Evolutionary conservation across 2,329 filamentous ascomycete species (phyloP).

Genomic region (Dactylonectria estremocensis): DNA sequence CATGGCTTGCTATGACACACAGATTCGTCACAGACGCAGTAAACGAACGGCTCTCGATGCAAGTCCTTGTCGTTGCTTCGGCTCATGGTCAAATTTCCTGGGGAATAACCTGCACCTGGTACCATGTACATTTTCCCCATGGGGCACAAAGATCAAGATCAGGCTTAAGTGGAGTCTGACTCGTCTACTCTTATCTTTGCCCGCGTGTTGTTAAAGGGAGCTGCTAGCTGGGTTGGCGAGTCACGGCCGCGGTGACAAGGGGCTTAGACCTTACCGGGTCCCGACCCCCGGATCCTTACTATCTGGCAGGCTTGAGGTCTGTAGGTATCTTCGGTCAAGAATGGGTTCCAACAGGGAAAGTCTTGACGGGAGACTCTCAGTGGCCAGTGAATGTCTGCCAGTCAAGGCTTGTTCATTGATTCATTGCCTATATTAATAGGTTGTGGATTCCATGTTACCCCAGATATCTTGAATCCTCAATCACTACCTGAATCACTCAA

Average conservation of each 20-base stretch:
- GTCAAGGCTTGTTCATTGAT: neutral
- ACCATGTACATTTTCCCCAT: slow-evolving; percentile 19
- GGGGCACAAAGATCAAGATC: slow-evolving; percentile 13
- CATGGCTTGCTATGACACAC: slow-evolving; percentile 5
- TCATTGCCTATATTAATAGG: slow-evolving; percentile 5
- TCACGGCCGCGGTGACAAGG: neutral
- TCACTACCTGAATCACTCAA: neutral
- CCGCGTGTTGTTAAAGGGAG: neutral
- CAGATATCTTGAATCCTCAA: neutral
- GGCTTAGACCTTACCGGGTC: slow-evolving; percentile 13
- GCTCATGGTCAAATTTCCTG: neutral
- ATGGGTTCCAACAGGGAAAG: slow-evolving; percentile 15
- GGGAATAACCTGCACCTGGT: neutral
- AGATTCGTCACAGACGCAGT: neutral
- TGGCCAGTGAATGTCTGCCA: neutral
- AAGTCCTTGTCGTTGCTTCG: neutral
- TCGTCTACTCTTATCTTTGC: slow-evolving; percentile 19
- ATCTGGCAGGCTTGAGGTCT: neutral
- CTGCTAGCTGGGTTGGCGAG: slow-evolving; percentile 10
- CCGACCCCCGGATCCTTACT: slow-evolving; percentile 5
- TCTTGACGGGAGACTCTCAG: slow-evolving; percentile 15
- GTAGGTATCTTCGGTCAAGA: neutral
- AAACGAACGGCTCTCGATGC: neutral
- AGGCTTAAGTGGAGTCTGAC: neutral
- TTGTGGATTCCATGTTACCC: slow-evolving; percentile 1